A percentile compares a stretch with the other conserved stretches of the same genome.
Conservation (phyloP, 2,329 filamentous ascomycete species). For the Calonectria pseudoturangicola region DNA sequence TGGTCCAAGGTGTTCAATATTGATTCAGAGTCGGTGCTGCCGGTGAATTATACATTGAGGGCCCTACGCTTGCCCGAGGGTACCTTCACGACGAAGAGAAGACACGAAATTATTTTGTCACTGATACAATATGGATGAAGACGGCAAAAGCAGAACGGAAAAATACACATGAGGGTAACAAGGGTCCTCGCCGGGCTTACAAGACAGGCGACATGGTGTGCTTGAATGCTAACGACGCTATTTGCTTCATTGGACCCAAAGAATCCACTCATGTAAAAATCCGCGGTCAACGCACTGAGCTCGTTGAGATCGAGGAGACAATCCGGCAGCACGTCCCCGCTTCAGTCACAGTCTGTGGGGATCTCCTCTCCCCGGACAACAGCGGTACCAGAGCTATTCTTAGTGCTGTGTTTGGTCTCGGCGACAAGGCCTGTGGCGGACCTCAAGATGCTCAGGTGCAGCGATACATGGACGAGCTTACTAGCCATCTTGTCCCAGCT, state of each 20-base stretch:
- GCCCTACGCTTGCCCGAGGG: neutral
- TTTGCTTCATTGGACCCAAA: neutral
- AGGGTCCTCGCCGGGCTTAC: neutral
- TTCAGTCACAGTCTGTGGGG: conserved; percentile 1
- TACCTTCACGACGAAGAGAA: neutral
- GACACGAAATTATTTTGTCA: neutral
- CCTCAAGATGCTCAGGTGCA: neutral
- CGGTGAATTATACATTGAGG: conserved; percentile 1
- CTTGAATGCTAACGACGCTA: neutral
- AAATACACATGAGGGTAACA: neutral
- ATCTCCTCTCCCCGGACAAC: neutral
- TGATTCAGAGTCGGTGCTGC: neutral
- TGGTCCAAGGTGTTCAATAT: no score
- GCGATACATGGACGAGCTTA: conserved; percentile 6
- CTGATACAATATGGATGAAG: neutral
- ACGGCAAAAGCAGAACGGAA: neutral
- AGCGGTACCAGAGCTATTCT: neutral
- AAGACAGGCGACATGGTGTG: conserved; percentile 9
- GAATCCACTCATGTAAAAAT: neutral
- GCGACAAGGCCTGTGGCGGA: neutral
- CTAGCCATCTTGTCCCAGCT: neutral
- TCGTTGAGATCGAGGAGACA: neutral
- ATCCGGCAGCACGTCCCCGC: conserved; percentile 1
- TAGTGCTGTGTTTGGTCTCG: neutral
- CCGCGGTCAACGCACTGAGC: neutral